Percentiles rank a stretch among this genome's conserved stretches.
Conservation (phyloP, 108 stramenopile genomes). For the Stephanodiscus triporus region DNA sequence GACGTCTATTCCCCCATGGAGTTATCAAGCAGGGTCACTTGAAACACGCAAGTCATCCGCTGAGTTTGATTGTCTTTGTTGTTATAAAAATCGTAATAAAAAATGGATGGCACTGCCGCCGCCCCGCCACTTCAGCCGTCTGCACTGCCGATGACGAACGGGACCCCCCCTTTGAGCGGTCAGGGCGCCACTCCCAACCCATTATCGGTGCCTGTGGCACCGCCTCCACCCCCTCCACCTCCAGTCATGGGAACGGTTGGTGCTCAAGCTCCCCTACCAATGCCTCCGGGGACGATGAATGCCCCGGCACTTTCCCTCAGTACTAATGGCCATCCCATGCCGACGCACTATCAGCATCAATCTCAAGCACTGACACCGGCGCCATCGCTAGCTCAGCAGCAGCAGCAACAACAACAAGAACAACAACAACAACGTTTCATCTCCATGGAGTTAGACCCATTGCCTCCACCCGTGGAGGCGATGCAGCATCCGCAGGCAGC, state of each 20-base stretch:
- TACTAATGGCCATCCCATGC: slow-evolving; percentile 37
- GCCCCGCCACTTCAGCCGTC: slow-evolving; percentile 21
- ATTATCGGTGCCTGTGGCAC: slow-evolving; percentile 6
- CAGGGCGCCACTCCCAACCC: slow-evolving; percentile 11
- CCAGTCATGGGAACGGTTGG: background rate
- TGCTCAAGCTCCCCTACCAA: slow-evolving; percentile 9
- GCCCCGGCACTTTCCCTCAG: slow-evolving; percentile 14
- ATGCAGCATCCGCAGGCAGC: slow-evolving; percentile 45
- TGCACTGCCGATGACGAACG: slow-evolving; percentile 12
- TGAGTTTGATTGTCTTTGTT: background rate
- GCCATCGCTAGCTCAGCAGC: slow-evolving; percentile 33
- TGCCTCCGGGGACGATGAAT: slow-evolving; percentile 25
- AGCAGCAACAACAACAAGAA: slow-evolving; percentile 48
- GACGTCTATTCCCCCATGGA: background rate
- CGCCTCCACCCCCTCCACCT: slow-evolving; percentile 1
- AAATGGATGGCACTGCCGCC: slow-evolving; percentile 2
- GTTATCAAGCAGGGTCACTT: background rate
- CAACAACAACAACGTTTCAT: slow-evolving; percentile 31
- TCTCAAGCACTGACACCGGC: slow-evolving; percentile 25
- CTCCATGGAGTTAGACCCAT: slow-evolving; percentile 17
- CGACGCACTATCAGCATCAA: slow-evolving; percentile 52
- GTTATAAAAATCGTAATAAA: background rate
- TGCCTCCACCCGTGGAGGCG: slow-evolving; percentile 27
- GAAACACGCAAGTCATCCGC: background rate
- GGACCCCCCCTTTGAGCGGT: no score